Percentiles rank a stretch among this genome's conserved stretches.
Conservation (phyloP, 345 rosid genomes). For the Dimocarpus longan region DNA sequence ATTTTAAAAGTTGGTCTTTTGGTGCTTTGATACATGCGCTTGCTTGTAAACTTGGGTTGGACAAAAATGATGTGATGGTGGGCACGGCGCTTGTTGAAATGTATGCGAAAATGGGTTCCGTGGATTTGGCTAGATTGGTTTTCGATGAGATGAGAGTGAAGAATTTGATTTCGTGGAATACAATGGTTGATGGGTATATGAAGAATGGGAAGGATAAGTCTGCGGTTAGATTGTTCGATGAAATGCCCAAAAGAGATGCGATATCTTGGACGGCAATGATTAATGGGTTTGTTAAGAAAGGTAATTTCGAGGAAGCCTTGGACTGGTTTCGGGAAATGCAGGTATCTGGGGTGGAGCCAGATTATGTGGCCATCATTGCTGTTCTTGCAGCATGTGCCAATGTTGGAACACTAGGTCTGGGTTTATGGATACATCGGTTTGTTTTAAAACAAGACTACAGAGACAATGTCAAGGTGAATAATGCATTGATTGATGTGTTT, state of each 20-base stretch:
- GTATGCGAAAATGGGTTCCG: slow-evolving; percentile 52
- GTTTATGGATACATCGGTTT: slow-evolving; percentile 60
- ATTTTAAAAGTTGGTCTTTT: slow-evolving; percentile 34
- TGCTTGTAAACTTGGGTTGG: slow-evolving; percentile 61
- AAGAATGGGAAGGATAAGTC: slow-evolving; percentile 38
- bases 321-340: slow-evolving; percentile 67
- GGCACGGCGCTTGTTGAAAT: slow-evolving; percentile 69
- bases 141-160: slow-evolving; percentile 55
- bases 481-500: slow-evolving; percentile 70
- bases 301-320: slow-evolving; percentile 55
- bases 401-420: slow-evolving; percentile 56
- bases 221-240: slow-evolving; percentile 57
- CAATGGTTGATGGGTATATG: slow-evolving; percentile 73
- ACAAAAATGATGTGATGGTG: slow-evolving; percentile 52
- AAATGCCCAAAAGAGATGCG: slow-evolving; percentile 58
- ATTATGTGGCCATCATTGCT: slow-evolving; percentile 58
- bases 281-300: slow-evolving; percentile 63
- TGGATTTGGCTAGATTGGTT: slow-evolving; percentile 51
- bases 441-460: slow-evolving; percentile 43
- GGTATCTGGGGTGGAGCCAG: slow-evolving; percentile 52
- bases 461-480: slow-evolving; percentile 52
- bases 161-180: slow-evolving; percentile 69
- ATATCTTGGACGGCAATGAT: slow-evolving; percentile 81
- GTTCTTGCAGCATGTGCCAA: slow-evolving; percentile 67
- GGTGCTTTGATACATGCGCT: slow-evolving; percentile 62